Evolutionary conservation across 208 protist genomes (phyloP).

Genomic region (Acanthamoeba quina): DNA sequence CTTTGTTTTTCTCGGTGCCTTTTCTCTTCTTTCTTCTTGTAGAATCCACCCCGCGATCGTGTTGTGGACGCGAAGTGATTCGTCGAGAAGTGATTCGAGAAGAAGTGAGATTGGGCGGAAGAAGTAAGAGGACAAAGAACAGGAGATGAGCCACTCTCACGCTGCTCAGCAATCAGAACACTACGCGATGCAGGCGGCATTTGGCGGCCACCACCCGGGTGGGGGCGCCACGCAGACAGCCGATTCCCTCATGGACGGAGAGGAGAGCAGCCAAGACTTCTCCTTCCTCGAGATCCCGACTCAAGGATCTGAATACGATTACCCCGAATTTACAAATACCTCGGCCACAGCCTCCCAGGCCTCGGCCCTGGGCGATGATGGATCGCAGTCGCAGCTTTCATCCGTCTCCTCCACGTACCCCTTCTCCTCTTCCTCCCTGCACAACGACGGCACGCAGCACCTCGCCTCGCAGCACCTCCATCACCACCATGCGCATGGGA

Average conservation of each 20-base stretch:
- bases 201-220: background rate
- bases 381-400: background rate
- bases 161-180: too few relatives aligned
- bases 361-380: slow-evolving; percentile 9
- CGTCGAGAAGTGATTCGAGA: background rate
- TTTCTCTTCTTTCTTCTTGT: too few relatives aligned
- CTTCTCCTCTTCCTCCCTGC: background rate
- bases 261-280: slow-evolving; percentile 59
- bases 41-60: too few relatives aligned
- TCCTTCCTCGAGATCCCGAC: slow-evolving; percentile 21
- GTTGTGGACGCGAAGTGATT: too few relatives aligned
- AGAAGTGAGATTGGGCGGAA: background rate
- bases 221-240: background rate
- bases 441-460: background rate
- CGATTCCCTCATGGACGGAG: background rate
- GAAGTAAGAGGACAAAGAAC: too few relatives aligned
- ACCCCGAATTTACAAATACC: slow-evolving; percentile 41
- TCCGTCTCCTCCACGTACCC: slow-evolving; percentile 1
- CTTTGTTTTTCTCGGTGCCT: background rate
- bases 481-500: background rate
- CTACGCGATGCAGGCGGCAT: too few relatives aligned
- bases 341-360: background rate
- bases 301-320: slow-evolving; percentile 39
- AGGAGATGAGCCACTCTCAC: too few relatives aligned
- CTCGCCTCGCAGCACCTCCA: slow-evolving; percentile 3